Percentiles rank a stretch among this genome's conserved stretches.
These are phyloP conservation scores for Yamadazyma sp. DNA, from an alignment of 805 yeast species.

Conservation along the genomic window DNA sequence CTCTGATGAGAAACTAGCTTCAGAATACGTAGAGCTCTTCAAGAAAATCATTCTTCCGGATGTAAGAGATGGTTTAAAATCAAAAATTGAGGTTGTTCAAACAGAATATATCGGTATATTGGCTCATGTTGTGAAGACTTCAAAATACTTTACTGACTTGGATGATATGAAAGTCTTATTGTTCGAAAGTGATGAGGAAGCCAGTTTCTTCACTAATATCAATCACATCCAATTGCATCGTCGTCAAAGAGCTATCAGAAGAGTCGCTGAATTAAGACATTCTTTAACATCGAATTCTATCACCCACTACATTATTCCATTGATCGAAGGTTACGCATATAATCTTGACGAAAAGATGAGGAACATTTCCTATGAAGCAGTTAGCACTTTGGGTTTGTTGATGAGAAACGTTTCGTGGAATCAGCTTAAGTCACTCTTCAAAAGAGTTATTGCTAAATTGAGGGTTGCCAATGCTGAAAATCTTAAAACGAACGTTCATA, in stretches of 20 bases:
- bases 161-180: slow-evolving; percentile 66
- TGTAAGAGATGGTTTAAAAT: slow-evolving; percentile 65
- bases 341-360: slow-evolving; percentile 56
- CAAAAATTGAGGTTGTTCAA: slow-evolving; percentile 57
- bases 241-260: slow-evolving; percentile 78
- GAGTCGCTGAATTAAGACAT: slow-evolving; percentile 51
- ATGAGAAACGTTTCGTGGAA: slow-evolving; percentile 65
- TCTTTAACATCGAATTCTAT: slow-evolving; percentile 56
- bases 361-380: slow-evolving; percentile 65
- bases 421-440: slow-evolving; percentile 74
- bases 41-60: slow-evolving; percentile 61
- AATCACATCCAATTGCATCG: slow-evolving; percentile 82
- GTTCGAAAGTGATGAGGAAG: slow-evolving; percentile 67
- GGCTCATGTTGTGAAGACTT: slow-evolving; percentile 55
- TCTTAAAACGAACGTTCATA: slow-evolving; percentile 55
- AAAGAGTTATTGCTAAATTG: slow-evolving; percentile 58
- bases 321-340: slow-evolving; percentile 76
- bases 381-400: slow-evolving; percentile 59
- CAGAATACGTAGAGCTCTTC: slow-evolving; percentile 40
- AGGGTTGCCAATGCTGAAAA: slow-evolving; percentile 37
- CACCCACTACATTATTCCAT: slow-evolving; percentile 79
- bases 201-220: slow-evolving; percentile 74
- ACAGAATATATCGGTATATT: slow-evolving; percentile 69
- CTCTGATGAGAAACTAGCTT: slow-evolving; percentile 23
- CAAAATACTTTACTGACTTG: slow-evolving; percentile 48